phyloP scores from a whole-genome alignment of 257 asterid genomes.

The Cordia subcordata region DNA sequence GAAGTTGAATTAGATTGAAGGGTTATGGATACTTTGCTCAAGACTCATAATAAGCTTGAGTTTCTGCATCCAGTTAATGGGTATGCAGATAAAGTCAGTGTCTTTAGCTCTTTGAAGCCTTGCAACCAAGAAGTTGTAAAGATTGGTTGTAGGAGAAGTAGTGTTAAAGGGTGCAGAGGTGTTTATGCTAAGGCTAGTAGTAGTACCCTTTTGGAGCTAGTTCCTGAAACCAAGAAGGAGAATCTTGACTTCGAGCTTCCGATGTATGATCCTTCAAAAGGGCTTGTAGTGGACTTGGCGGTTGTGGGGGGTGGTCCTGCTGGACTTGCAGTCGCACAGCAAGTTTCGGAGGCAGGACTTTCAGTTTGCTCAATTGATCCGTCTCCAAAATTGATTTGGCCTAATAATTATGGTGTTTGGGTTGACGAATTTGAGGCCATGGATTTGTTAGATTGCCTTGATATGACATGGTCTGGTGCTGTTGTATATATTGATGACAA shows the following conservation, averaged over 20 bases:
- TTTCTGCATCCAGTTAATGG: slow-evolving; percentile 62
- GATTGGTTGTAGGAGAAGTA: slow-evolving; percentile 38
- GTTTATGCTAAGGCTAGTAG: slow-evolving; percentile 47
- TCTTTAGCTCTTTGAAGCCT: slow-evolving; percentile 48
- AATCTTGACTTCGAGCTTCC: slow-evolving; percentile 96
- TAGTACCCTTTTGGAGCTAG: slow-evolving; percentile 78
- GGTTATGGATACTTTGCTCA: slow-evolving; percentile 69
- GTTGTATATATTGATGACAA: slow-evolving; percentile 59
- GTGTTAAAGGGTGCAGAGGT: slow-evolving; percentile 23
- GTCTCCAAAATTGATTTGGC: slow-evolving; percentile 88
- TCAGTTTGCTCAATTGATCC: slow-evolving; percentile 94
- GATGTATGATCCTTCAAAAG: slow-evolving; percentile 65
- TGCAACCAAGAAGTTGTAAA: slow-evolving; percentile 33
- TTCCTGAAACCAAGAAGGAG: slow-evolving; percentile 87
- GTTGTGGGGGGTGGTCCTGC: slow-evolving; percentile 99
- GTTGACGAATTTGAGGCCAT: slow-evolving; percentile 98
- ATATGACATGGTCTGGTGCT: slow-evolving; percentile 93
- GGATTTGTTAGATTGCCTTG: slow-evolving; percentile 94
- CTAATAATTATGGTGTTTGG: slow-evolving; percentile 98
- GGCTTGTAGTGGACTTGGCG: slow-evolving; percentile 72
- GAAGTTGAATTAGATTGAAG: slow-evolving; percentile 4
- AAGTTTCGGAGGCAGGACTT: slow-evolving; percentile 93
- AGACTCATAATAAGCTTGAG: slow-evolving; percentile 70
- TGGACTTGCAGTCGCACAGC: slow-evolving; percentile 97
- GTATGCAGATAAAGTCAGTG: slow-evolving; percentile 42